These are phyloP conservation scores for Prunus armeniaca DNA, from an alignment of 306 rosid genomes.

Conservation along the genomic window DNA sequence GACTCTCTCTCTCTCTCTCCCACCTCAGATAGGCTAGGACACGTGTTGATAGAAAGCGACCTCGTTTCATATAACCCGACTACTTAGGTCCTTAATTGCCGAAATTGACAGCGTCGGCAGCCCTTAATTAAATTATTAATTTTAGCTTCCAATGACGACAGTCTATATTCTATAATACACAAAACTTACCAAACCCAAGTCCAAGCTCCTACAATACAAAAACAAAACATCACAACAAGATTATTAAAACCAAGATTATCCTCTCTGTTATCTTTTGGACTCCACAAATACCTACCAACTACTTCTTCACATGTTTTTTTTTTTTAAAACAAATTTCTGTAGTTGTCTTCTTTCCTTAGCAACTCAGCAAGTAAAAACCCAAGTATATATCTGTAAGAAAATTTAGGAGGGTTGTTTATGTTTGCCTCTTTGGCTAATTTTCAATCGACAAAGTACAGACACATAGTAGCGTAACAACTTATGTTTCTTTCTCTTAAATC, in stretches of 20 bases:
- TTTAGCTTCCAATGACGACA: neutral
- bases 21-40: neutral
- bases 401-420: too few species aligned
- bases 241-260: neutral
- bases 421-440: too few species aligned
- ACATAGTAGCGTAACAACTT: neutral
- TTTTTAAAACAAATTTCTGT: too few species aligned
- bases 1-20: neutral
- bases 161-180: neutral
- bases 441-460: too few species aligned
- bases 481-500: neutral
- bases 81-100: slow-evolving; percentile 13
- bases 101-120: slow-evolving; percentile 49
- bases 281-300: neutral
- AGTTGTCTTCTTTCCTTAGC: too few species aligned
- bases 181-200: neutral
- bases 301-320: neutral
- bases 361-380: too few species aligned
- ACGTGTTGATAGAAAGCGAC: slow-evolving; percentile 45
- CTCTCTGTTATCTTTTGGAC: neutral
- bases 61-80: slow-evolving; percentile 10
- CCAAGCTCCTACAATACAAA: neutral
- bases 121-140: neutral
- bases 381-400: too few species aligned
- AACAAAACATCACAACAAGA: neutral